phyloP scores from a whole-genome alignment of 148 eudicot genomes.

The Beta vulgaris region DNA sequence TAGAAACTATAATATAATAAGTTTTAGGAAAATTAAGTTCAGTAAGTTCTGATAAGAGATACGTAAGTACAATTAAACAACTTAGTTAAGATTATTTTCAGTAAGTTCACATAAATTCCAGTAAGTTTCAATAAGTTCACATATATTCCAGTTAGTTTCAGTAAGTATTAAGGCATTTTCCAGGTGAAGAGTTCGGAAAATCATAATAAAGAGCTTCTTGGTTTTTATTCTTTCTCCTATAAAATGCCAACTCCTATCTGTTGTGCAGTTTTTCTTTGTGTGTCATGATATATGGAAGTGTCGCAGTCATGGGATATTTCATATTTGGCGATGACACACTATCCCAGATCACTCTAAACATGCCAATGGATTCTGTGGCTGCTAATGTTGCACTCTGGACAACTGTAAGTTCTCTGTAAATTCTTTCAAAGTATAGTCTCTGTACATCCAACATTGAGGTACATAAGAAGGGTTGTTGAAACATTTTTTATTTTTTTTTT shows the following conservation, averaged over 20 bases:
- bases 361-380: constrained; percentile 57
- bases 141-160: no score
- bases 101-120: no score
- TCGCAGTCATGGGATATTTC: constrained; percentile 80
- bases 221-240: not conserved
- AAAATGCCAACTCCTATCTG: not conserved
- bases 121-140: no score
- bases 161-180: no score
- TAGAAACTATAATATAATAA: no score
- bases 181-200: no score
- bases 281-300: constrained; percentile 63
- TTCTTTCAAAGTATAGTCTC: not conserved
- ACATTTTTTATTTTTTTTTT: not conserved
- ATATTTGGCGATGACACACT: constrained; percentile 73
- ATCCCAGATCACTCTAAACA: constrained; percentile 83
- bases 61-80: no score
- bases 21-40: no score
- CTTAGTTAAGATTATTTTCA: no score
- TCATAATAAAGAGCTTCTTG: not conserved
- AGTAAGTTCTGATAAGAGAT: no score
- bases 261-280: constrained; percentile 70
- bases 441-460: not conserved
- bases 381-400: constrained; percentile 84
- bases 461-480: not conserved
- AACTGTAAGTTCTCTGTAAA: constrained; percentile 49